Percentiles rank a stretch among this genome's conserved stretches.
Conservation (phyloP, 345 rosid species). For the Salix arbutifolia region DNA sequence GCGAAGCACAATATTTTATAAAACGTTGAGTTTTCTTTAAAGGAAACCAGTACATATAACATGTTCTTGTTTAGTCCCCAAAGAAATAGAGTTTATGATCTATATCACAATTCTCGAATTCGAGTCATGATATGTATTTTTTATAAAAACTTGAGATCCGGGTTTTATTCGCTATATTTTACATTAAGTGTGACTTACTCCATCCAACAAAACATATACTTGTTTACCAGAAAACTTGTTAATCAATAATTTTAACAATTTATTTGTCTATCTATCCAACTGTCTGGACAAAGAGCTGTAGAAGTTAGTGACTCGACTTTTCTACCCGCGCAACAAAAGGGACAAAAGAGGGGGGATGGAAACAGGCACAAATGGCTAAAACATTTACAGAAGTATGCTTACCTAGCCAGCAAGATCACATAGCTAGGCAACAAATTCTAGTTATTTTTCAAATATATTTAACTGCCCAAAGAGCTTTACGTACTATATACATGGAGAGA, state of each 20-base stretch:
- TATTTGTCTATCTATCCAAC: background rate
- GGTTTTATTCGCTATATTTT: no score
- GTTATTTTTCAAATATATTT: background rate
- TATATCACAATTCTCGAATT: rapidly evolving
- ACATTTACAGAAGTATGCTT: background rate
- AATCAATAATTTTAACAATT: background rate
- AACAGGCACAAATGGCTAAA: background rate
- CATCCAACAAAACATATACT: no score
- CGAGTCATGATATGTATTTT: no score
- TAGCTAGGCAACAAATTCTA: background rate
- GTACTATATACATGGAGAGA: background rate
- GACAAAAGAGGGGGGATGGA: no score
- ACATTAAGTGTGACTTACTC: no score
- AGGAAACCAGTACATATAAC: background rate
- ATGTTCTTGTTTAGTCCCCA: background rate
- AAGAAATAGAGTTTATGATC: background rate
- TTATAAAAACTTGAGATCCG: rapidly evolving
- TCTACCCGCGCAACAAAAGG: background rate
- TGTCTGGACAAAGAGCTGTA: background rate
- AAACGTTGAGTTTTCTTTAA: background rate
- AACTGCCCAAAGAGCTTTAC: background rate
- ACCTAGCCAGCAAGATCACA: background rate
- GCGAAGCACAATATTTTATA: background rate
- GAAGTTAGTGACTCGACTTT: background rate
- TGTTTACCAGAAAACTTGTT: background rate